Conservation (phyloP, 108 stramenopile genomes). For the Pseudonitzschia multiseries region DNA sequence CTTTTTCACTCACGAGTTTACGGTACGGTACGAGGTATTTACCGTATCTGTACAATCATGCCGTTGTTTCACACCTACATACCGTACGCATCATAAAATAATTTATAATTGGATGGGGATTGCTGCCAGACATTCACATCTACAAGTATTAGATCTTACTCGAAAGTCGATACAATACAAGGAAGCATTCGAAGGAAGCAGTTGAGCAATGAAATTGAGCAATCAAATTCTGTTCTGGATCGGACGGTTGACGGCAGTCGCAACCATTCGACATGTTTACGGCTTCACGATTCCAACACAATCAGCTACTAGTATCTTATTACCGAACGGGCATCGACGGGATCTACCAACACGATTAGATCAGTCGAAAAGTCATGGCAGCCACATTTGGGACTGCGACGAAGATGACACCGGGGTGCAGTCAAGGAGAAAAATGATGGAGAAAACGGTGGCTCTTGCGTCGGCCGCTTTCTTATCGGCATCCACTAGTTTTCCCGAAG, state of each 20-base stretch:
- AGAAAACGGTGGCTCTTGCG: constrained; percentile 28
- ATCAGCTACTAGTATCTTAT: background rate
- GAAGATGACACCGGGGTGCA: background rate
- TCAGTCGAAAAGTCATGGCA: background rate
- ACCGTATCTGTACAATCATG: no score
- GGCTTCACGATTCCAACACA: background rate
- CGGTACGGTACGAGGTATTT: no score
- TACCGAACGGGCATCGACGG: background rate
- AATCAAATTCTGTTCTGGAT: background rate
- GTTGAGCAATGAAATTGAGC: background rate
- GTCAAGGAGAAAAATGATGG: constrained; percentile 20
- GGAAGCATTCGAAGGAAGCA: background rate
- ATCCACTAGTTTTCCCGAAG: background rate
- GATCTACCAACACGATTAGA: background rate
- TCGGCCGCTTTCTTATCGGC: constrained; percentile 15
- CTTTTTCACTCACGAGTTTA: no score
- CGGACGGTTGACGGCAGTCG: background rate
- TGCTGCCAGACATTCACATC: no score
- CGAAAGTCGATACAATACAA: background rate
- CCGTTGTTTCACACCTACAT: no score
- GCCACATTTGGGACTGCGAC: background rate
- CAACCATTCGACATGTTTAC: background rate
- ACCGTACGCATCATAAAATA: no score
- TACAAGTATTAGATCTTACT: no score
- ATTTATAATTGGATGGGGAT: no score